Evolutionary conservation across 257 asterid genomes (phyloP).

Genomic region (Primulina tabacum): DNA sequence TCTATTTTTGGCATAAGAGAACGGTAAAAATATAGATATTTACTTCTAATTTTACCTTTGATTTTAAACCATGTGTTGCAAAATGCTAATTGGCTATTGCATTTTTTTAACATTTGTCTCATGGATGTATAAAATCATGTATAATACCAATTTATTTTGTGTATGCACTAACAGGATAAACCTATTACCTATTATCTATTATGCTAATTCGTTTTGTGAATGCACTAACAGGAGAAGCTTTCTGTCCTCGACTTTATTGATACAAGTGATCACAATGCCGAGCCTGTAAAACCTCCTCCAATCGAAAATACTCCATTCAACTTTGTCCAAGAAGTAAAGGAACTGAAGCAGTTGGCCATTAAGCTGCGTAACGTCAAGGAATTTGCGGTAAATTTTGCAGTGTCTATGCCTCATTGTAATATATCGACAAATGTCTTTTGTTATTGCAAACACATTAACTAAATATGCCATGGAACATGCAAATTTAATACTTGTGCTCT

Average conservation of each 20-base stretch:
- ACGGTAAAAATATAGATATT: constrained; percentile 4
- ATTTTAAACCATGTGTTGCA: not conserved
- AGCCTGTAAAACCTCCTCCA: constrained; percentile 69
- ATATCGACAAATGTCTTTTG: constrained; percentile 7
- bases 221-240: constrained; percentile 57
- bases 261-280: constrained; percentile 34
- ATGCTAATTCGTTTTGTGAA: constrained; percentile 14
- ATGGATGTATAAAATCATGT: not conserved
- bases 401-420: constrained; percentile 8
- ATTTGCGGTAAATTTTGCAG: constrained; percentile 68
- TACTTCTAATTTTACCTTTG: not conserved
- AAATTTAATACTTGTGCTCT: not conserved
- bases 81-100: too few relatives aligned
- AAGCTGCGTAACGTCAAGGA: constrained; percentile 71
- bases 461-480: constrained; percentile 1
- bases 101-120: not conserved
- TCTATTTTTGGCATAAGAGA: constrained; percentile 3
- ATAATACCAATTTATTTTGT: constrained; percentile 8
- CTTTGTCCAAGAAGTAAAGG: constrained; percentile 80
- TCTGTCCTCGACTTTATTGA: constrained; percentile 71
- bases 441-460: not conserved
- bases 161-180: constrained; percentile 51
- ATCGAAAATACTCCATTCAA: constrained; percentile 71
- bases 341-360: constrained; percentile 73
- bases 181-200: too few relatives aligned